Base-by-base conservation (phyloP, 805 yeast species). In the Torulaspora franciscae region DNA sequence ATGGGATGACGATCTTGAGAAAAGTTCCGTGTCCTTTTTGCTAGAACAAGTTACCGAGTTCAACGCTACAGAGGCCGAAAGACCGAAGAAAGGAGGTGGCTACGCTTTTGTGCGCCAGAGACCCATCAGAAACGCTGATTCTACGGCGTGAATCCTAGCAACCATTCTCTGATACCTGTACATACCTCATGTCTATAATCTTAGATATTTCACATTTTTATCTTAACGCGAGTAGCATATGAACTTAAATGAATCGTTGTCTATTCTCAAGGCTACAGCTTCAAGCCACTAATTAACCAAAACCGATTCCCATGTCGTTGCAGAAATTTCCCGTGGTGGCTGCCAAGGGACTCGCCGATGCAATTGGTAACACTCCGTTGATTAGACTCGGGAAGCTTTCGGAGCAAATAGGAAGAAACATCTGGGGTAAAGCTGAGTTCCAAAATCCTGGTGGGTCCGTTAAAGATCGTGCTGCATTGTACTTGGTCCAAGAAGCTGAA, bases 401-500 rank as follows among this genome's bases (percentile, higher is more conserved):
- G 30, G 67, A 74, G 17, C 75, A 76, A 53, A 64, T 79, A 3
- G 86, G 87, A 4, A 72, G 90, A 55, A 82, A 85, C 55, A 77
- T 90, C 50, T 89, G 80, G 61, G 97, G 86, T 32, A 90, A 90
- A 63, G 95, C 95, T 5, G 96, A 88, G 66, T 85, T 80, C 69
- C 83, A 84, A 83, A 88, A 88, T 66, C 96, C 96, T 2, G 96
- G 96, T 39, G 96, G 95, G 0, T 83, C 93, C 8, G 90, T 88
- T 45, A 88, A 88, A 61, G 96, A 88, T 64, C 75, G 96, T 47
- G 95, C 96, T 11, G 96, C 95, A 0, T 70, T 84, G 29, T 86
- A 70, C 58, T 73, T 88, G 51, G 71, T 88, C 41, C 74, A 83
- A 54, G 89, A 87, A 52, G 96, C 96, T 23, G 96, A 88, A 61